Evolutionary conservation across 768 basidiomycete species (phyloP), one percentile per base, ranked within the genome.

Genomic region (Suillus tomentosus): DNA sequence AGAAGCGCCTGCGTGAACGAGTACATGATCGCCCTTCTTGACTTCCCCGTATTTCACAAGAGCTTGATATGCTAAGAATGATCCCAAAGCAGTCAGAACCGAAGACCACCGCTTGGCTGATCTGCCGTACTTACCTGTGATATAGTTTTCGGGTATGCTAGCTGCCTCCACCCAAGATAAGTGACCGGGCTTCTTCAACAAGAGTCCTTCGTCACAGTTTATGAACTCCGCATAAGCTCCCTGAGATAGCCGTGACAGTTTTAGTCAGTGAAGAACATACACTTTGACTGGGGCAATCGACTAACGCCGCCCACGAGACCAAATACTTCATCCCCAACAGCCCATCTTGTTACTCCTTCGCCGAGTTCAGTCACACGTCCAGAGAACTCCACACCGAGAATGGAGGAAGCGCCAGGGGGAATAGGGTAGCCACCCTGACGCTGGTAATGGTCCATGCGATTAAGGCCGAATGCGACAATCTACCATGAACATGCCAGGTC

Each of bases 221-320:
- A 98, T 86, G 73, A 88, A 96, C 74, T 96, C 92, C 42, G 95
- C 94, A 71, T 95, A 96, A 51, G 94, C 94, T 42, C 95, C 95
- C 94, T 95, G 58, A 34, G 17, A 2, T 19, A 42, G 13, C 24
- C 39, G 17, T 34, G 31, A 62, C 39, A 54, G 22, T 40, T 24
- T 39, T 37, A 34, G 54, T 65, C 36, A 67, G 66, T 59, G 39
- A 17, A n/a, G 47, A 60, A 61, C 36, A 42, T 42, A 27, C 3
- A 17, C 24, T 40, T 60, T 60, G 19, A 31, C 51, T n/a, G 36
- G 39, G 3, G 22, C 40, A 24, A 43, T 22, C 36, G 61, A 74
- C 90, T 76, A 74, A 95, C 94, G 19, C 95, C 95, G 39, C 83
- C 85, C 9, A 88, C 84, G 3, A 96, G 81, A 22, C 95, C 95